These are phyloP conservation scores for Yarrowia galli DNA, from an alignment of 1,139 yeast genomes.

Conservation along the genomic window DNA sequence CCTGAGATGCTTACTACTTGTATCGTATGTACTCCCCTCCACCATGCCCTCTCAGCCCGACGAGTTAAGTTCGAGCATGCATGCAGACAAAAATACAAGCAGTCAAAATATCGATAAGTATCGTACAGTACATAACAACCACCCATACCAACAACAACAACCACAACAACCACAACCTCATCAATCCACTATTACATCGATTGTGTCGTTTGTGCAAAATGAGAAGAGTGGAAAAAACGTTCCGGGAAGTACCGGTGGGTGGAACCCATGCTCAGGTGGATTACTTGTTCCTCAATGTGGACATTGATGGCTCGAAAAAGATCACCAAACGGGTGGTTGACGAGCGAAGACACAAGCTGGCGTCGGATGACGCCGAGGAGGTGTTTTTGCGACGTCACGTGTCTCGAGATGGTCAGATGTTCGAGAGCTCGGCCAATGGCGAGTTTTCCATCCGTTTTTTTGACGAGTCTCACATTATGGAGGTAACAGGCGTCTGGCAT, in stretches of 20 bases:
- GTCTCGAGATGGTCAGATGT: conserved; percentile 29
- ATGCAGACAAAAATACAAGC: conserved; percentile 19
- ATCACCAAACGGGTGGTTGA: conserved; percentile 25
- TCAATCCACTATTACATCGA: too few relatives aligned
- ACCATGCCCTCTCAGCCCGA: too few relatives aligned
- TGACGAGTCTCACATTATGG: conserved; percentile 28
- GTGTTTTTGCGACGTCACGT: conserved; percentile 11
- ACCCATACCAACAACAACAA: background rate
- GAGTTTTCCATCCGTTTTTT: conserved; percentile 15
- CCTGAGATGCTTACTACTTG: too few relatives aligned
- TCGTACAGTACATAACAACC: background rate
- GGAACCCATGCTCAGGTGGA: conserved; percentile 16
- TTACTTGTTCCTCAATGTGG: conserved; percentile 16
- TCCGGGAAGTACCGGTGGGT: conserved; percentile 15
- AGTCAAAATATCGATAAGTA: background rate
- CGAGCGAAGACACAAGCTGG: background rate
- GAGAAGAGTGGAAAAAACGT: conserved; percentile 22
- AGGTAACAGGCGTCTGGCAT: conserved; percentile 20
- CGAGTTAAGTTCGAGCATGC: conserved; percentile 11
- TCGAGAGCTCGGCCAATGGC: conserved; percentile 7
- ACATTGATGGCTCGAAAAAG: conserved; percentile 19
- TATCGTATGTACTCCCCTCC: too few relatives aligned
- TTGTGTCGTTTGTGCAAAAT: too few relatives aligned
- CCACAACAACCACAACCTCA: too few relatives aligned
- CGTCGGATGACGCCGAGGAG: conserved; percentile 12